Evolutionary conservation across 2,329 filamentous ascomycete species (phyloP), one percentile per base, ranked within the genome.

Genomic region (Fonsecaea erecta): DNA sequence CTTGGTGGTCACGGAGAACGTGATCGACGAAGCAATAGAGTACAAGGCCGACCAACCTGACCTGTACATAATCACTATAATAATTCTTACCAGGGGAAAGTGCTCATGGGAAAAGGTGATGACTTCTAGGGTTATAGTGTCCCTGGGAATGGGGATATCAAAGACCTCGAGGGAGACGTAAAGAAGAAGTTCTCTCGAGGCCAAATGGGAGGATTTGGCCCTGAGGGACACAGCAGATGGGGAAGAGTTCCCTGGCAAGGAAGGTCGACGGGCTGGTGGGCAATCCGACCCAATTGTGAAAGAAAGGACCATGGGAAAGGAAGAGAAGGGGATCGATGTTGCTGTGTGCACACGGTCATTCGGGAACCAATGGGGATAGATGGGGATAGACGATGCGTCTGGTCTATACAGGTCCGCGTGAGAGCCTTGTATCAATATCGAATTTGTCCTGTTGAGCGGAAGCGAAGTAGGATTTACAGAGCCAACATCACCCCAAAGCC

Each of bases 51-150:
- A n/a, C 37, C 48, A 58, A 28, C 55, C 55, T 1, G n/a, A 7
- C 24, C 9, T 58, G 21, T 40, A 30, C 28, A 3, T 58, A 14
- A 12, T 3, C 7, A 16, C 55, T 2, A 32, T 48, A 8, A 9
- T 58, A n/a, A 12, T 43, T 30, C 28, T 58, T n/a, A 46, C 8
- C 55, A 32, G 55, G 16, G 48, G 16, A 48, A 32, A n/a, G n/a
- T n/a, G n/a, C 21, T 58, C 12, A 48, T 32, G 21, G 55, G 55
- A 1, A 18, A 11, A 18, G 55, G 55, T 26, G 55, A 48, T 28
- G 55, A 58, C n/a, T 58, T 37, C 24, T 35, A 58, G 12, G 51
- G n/a, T 24, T n/a, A 32, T 1, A 53, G 51, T 18, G 51, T 24
- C 14, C 51, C 32, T 5, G 3, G 26, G 24, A 16, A 24, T 11